Evolutionary conservation across 75 land plant genomes (phyloP).

Genomic region (Cryptomeria japonica): DNA sequence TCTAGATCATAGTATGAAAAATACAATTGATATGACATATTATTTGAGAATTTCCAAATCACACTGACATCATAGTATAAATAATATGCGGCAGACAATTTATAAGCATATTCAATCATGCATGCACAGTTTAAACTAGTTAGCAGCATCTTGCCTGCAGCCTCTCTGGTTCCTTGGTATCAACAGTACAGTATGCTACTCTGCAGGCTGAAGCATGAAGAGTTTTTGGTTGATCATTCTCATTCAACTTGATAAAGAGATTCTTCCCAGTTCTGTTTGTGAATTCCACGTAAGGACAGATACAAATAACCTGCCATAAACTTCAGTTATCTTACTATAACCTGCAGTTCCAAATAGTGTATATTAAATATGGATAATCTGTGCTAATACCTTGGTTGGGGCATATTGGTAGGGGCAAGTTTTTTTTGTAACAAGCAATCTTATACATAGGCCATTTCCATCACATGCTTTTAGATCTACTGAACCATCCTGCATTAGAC

Average conservation of each 20-base stretch:
- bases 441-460: slow-evolving; percentile 49
- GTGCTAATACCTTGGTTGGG: slow-evolving; percentile 76
- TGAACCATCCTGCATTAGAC: slow-evolving; percentile 72
- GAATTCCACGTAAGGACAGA: slow-evolving; percentile 91
- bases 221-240: slow-evolving; percentile 60
- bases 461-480: slow-evolving; percentile 78
- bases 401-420: slow-evolving; percentile 74
- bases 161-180: slow-evolving; percentile 43
- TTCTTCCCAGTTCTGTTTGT: slow-evolving; percentile 86
- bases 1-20: background rate
- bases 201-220: slow-evolving; percentile 74
- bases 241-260: slow-evolving; percentile 56
- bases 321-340: background rate
- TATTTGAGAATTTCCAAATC: background rate
- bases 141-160: slow-evolving; percentile 56
- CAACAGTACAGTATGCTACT: slow-evolving; percentile 49
- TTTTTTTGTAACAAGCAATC: slow-evolving; percentile 68
- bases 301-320: slow-evolving; percentile 59
- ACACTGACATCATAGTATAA: background rate
- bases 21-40: background rate
- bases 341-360: background rate
- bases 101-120: background rate
- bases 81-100: background rate
- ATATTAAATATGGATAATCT: background rate
- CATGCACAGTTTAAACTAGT: slow-evolving; percentile 4